Percentiles rank a stretch among this genome's conserved stretches.
phyloP scores from a whole-genome alignment of 202 grass and related monocot species.

The Panicum hallii region DNA sequence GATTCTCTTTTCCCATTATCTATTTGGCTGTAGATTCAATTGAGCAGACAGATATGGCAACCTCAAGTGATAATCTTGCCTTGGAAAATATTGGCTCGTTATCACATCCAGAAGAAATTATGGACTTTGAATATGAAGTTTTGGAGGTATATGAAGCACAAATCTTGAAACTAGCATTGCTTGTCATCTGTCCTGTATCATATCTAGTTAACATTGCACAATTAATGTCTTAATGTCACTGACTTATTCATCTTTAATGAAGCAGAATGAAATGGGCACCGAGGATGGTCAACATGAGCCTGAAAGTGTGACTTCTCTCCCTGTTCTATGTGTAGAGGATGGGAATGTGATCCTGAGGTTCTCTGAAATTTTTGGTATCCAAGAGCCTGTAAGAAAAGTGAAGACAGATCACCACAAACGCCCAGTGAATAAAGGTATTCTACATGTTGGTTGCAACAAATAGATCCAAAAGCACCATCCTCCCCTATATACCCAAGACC shows the following conservation, averaged over 20 bases:
- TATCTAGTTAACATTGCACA: background rate
- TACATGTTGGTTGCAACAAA: conserved; percentile 31
- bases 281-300: conserved; percentile 63
- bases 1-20: conserved; percentile 33
- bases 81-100: conserved; percentile 51
- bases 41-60: conserved; percentile 48
- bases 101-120: conserved; percentile 52
- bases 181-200: background rate
- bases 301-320: conserved; percentile 63
- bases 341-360: conserved; percentile 84
- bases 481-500: background rate
- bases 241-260: conserved; percentile 21
- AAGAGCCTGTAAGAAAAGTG: conserved; percentile 72
- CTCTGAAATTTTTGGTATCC: conserved; percentile 93
- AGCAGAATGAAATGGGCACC: conserved; percentile 56
- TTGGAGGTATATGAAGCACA: conserved; percentile 59
- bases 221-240: conserved; percentile 17
- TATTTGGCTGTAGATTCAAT: conserved; percentile 63
- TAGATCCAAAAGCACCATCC: conserved; percentile 30
- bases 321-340: conserved; percentile 87
- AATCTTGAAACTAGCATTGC: conserved; percentile 27
- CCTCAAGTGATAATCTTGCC: conserved; percentile 39
- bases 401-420: conserved; percentile 65
- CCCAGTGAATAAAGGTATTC: conserved; percentile 61
- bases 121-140: conserved; percentile 63